Conservation (phyloP, 1,284 basidiomycete species). For the Malassezia yamatoensis region DNA sequence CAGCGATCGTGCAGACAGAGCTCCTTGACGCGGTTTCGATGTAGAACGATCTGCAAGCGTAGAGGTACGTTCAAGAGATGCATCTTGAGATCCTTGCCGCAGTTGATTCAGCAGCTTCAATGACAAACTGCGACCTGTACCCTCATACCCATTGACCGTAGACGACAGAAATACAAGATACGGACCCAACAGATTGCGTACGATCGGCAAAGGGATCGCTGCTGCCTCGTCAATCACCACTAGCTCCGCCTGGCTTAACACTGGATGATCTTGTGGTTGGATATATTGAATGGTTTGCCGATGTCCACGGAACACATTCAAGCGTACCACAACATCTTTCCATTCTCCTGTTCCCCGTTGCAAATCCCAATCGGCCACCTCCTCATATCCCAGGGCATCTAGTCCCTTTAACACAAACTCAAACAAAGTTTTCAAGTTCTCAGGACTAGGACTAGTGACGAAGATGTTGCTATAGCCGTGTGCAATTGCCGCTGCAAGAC, state of each 20-base stretch:
- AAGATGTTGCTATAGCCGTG: slow-evolving; percentile 98
- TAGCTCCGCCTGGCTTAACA: slow-evolving; percentile 92
- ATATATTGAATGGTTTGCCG: slow-evolving; percentile 58
- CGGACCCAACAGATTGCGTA: slow-evolving; percentile 86
- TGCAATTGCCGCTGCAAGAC: slow-evolving; percentile 81
- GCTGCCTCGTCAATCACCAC: slow-evolving; percentile 98
- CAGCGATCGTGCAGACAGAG: slow-evolving; percentile 59
- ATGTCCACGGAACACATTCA: slow-evolving; percentile 71
- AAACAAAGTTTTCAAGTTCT: slow-evolving; percentile 95
- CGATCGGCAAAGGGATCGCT: slow-evolving; percentile 88
- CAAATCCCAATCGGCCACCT: slow-evolving; percentile 94
- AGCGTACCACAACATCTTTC: slow-evolving; percentile 87
- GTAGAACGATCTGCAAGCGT: slow-evolving; percentile 50
- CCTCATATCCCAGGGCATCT: slow-evolving; percentile 88
- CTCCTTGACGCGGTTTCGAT: slow-evolving; percentile 54
- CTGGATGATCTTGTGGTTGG: slow-evolving; percentile 91
- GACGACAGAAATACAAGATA: slow-evolving; percentile 98
- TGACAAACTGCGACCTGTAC: slow-evolving; percentile 89
- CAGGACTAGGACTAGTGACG: slow-evolving; percentile 91
- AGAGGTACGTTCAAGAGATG: slow-evolving; percentile 50
- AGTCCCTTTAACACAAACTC: slow-evolving; percentile 97
- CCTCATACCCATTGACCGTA: slow-evolving; percentile 98
- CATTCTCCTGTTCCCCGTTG: slow-evolving; percentile 92
- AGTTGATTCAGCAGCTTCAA: slow-evolving; percentile 96
- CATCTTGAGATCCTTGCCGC: slow-evolving; percentile 60